These are phyloP conservation scores for Protomyces lactucae-debilis DNA, from an alignment of 1,139 yeast genomes.

Conservation along the genomic window DNA sequence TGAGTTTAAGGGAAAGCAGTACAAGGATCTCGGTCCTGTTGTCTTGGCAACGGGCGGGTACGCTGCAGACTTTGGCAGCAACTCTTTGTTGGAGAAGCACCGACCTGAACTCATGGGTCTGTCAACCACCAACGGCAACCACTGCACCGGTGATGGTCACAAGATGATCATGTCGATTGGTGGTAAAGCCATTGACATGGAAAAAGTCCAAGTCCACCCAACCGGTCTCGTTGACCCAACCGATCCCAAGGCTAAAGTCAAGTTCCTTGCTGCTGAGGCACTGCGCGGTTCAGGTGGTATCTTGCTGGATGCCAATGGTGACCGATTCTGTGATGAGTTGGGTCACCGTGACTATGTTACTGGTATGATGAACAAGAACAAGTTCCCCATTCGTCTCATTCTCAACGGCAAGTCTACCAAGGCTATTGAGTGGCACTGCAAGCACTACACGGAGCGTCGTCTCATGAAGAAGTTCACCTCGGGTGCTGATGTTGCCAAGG, in stretches of 20 bases:
- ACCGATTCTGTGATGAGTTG: conserved; percentile 67
- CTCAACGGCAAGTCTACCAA: conserved; percentile 47
- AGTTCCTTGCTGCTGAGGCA: conserved; percentile 74
- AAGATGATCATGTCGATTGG: conserved; percentile 53
- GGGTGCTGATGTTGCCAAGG: conserved; percentile 49
- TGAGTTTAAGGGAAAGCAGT: conserved; percentile 35
- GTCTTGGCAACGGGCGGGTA: conserved; percentile 79
- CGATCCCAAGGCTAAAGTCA: conserved; percentile 51
- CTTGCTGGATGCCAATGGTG: conserved; percentile 56
- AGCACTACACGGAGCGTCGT: conserved; percentile 57
- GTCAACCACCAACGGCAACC: conserved; percentile 70
- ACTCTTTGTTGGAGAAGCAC: conserved; percentile 50
- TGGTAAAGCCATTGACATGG: conserved; percentile 66
- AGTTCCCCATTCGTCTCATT: conserved; percentile 52
- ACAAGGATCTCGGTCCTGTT: conserved; percentile 51
- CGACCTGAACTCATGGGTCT: conserved; percentile 59
- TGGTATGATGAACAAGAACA: conserved; percentile 52
- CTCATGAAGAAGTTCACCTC: conserved; percentile 52
- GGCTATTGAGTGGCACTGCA: conserved; percentile 46
- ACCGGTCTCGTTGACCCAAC: conserved; percentile 70
- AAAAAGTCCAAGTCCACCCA: conserved; percentile 76
- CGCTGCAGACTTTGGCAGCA: conserved; percentile 55
- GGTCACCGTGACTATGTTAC: conserved; percentile 67
- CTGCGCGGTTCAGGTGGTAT: conserved; percentile 74
- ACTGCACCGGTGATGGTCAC: conserved; percentile 76